Evolutionary conservation across 768 basidiomycete genomes (phyloP), one percentile per base, ranked within the genome.

Genomic region (Butyriboletus loyo): DNA sequence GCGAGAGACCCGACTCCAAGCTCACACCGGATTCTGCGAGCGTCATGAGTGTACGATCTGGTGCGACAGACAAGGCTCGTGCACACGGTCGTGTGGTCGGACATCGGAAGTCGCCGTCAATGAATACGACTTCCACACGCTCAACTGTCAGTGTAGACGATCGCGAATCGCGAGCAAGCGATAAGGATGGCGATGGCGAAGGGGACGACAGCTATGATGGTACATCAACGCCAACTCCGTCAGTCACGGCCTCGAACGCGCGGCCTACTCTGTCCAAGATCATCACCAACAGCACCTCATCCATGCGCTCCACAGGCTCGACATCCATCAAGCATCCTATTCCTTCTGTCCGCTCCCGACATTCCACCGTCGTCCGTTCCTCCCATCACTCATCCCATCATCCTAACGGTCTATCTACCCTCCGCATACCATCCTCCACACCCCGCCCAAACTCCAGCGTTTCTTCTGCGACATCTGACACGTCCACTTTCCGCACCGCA

Each of bases 1-100:
- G 61, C n/a, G 73, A 74, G 30, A 67, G 83, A 17, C 87, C 87
- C 3, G 88, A 90, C 57, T 89, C 86, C 6, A 89, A 89, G 61
- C 73, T 89, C 9, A 86, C 85, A 3, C 86, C 86, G 3, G 74
- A 71, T 34, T 62, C 66, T 32, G 58, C 60, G 25, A 69, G 68
- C 8, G 31, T 62, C 42, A 55, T 40, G 25, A 71, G 69, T 7
- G 52, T 55, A 25, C 61, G 68, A 37, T 59, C 61, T n/a, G 59
- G 63, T 46, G 30, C 48, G 5, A 58, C 59, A 6, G 67, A 67
- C 31, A 71, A 64, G 38, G 58, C 46, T 11, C 59, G 57, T 24
- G 53, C 46, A n/a, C 61, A 49, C 8, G 49, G 48, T 22, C 66
- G 50, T 45, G 50, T 24, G 7, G 30, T 41, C 10, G 59, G 55